These are phyloP conservation scores for Biscogniauxia marginata DNA, from an alignment of 2,329 filamentous ascomycete genomes.

Conservation along the genomic window DNA sequence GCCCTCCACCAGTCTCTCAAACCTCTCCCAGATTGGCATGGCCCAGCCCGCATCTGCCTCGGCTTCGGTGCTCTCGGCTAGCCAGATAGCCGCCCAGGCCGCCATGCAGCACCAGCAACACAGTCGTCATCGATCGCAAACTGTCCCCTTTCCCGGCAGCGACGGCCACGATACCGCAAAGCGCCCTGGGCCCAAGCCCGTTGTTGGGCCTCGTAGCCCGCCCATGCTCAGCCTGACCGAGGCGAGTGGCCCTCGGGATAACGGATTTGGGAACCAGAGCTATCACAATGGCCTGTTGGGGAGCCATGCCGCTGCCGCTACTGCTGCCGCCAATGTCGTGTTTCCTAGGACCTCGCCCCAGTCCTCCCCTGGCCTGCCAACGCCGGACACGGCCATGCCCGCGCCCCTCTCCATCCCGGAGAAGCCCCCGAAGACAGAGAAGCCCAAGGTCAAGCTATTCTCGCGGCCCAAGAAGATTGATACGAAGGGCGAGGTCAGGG, in stretches of 20 bases:
- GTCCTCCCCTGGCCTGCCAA: constrained; percentile 46
- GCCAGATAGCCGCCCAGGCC: constrained; percentile 77
- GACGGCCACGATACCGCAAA: constrained; percentile 44
- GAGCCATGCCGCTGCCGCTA: constrained; percentile 62
- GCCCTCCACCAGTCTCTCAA: constrained; percentile 59
- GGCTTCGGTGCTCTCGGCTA: constrained; percentile 54
- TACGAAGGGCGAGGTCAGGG: constrained; percentile 64
- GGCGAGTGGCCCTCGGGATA: constrained; percentile 60
- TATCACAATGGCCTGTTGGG: constrained; percentile 64
- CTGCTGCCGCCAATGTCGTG: constrained; percentile 70
- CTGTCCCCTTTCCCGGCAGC: constrained; percentile 57
- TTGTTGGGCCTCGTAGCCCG: constrained; percentile 54
- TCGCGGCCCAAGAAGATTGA: constrained; percentile 74
- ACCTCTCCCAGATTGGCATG: constrained; percentile 50
- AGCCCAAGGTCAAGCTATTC: constrained; percentile 80
- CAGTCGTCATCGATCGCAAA: constrained; percentile 70
- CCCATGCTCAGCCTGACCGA: constrained; percentile 64
- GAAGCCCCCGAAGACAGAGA: constrained; percentile 62
- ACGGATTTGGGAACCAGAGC: constrained; percentile 47
- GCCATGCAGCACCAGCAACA: constrained; percentile 65
- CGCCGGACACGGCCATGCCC: constrained; percentile 29
- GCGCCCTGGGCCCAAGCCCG: constrained; percentile 34
- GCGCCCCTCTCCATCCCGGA: constrained; percentile 46
- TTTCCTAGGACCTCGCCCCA: constrained; percentile 63
- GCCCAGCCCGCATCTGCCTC: constrained; percentile 43